phyloP scores from a whole-genome alignment of 352 stramenopile species.

The Globisporangium emineosum region DNA sequence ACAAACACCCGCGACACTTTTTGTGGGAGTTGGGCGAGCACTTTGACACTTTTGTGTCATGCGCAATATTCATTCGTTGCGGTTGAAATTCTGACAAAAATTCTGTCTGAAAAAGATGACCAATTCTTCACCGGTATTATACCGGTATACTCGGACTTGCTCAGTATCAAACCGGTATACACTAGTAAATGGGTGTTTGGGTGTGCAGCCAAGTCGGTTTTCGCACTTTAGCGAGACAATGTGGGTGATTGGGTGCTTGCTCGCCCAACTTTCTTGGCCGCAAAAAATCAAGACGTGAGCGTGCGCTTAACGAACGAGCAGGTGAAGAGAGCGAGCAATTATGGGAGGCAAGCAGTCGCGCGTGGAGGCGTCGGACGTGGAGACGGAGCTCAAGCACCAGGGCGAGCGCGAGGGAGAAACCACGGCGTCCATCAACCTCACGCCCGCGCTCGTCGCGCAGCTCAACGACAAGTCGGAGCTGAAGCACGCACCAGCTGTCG shows the following conservation, averaged over 20 bases:
- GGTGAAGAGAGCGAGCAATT: slow-evolving; percentile 8
- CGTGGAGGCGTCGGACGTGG: slow-evolving; percentile 56
- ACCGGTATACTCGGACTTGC: neutral
- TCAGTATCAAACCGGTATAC: no score
- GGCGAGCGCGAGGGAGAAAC: slow-evolving; percentile 39
- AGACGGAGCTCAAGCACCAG: slow-evolving; percentile 50
- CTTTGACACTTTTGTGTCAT: no score
- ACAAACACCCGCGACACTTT: no score
- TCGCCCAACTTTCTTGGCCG: slow-evolving; percentile 5
- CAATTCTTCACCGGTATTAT: no score
- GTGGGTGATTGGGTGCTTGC: neutral
- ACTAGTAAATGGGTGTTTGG: neutral
- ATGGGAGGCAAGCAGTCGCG: slow-evolving; percentile 82
- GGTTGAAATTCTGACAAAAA: no score
- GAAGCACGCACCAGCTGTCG: slow-evolving; percentile 12
- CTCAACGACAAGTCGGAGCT: slow-evolving; percentile 50
- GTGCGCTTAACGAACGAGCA: neutral
- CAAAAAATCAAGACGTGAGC: slow-evolving; percentile 13
- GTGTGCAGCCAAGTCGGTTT: neutral
- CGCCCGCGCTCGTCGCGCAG: slow-evolving; percentile 65
- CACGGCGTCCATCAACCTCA: slow-evolving; percentile 60
- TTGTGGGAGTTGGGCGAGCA: no score
- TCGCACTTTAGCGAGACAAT: neutral
- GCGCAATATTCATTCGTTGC: no score
- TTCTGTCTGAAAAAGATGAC: no score